Evolutionary conservation across 2,329 filamentous ascomycete species (phyloP).

Genomic region (Microdochium paspali): DNA sequence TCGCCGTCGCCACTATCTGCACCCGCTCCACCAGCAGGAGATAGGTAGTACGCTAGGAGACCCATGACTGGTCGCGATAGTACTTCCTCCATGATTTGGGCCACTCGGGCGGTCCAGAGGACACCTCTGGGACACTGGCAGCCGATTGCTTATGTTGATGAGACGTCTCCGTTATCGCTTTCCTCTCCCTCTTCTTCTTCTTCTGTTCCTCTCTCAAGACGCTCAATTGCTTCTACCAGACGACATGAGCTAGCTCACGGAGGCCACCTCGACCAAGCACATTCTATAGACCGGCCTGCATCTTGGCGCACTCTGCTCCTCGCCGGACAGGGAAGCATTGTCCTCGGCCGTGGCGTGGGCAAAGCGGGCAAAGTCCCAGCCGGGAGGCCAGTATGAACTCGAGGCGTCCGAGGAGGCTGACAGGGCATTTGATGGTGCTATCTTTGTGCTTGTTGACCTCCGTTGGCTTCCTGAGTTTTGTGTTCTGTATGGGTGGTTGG

Average conservation of each 20-base stretch:
- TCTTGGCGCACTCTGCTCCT: constrained; percentile 9
- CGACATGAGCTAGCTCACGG: constrained; percentile 2
- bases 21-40: constrained; percentile 2
- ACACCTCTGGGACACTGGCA: not conserved
- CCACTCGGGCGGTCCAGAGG: constrained; percentile 4
- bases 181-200: not conserved
- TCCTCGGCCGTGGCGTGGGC: constrained; percentile 4
- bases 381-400: constrained; percentile 11
- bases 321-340: constrained; percentile 2
- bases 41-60: constrained; percentile 6
- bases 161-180: not conserved
- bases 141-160: not conserved
- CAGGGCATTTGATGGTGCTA: not conserved
- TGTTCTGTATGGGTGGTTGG: not conserved
- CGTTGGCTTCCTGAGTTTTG: not conserved
- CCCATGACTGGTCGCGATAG: constrained; percentile 3
- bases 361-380: constrained; percentile 9
- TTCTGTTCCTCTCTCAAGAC: constrained; percentile 1
- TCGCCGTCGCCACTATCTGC: constrained; percentile 3
- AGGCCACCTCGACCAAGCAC: constrained; percentile 8
- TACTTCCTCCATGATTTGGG: constrained; percentile 4
- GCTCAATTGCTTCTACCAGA: constrained; percentile 3
- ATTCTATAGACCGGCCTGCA: constrained; percentile 6
- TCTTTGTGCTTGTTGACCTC: not conserved
- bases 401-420: constrained; percentile 8